Percentiles rank a stretch among this genome's conserved stretches.
Conservation (phyloP, 371 early-diverging fungal species). For the Mucor irregularis region DNA sequence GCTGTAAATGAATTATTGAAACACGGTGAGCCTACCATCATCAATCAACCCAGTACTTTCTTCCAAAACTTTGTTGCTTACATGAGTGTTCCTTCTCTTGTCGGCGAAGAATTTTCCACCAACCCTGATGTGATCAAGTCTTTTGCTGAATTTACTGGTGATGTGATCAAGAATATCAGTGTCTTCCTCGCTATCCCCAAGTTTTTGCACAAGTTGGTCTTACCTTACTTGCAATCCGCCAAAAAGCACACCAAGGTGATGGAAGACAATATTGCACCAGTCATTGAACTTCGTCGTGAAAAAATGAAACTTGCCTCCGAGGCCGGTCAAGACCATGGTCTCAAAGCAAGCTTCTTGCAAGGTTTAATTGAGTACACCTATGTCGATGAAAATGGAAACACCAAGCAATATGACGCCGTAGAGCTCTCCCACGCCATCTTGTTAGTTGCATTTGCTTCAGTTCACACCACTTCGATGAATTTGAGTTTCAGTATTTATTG, state of each 20-base stretch:
- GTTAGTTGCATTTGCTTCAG: conserved; percentile 42
- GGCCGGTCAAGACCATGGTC: conserved; percentile 2
- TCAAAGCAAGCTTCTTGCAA: conserved; percentile 24
- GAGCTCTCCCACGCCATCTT: conserved; percentile 26
- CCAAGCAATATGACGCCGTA: conserved; percentile 1
- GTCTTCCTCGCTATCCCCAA: conserved; percentile 23
- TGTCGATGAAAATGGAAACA: conserved; percentile 15
- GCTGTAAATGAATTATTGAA: conserved; percentile 17
- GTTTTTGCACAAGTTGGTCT: conserved; percentile 21
- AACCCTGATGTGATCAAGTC: conserved; percentile 30
- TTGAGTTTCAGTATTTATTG: conserved; percentile 29
- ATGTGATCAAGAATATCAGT: conserved; percentile 30
- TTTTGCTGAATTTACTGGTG: conserved; percentile 40
- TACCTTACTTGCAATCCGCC: conserved; percentile 29
- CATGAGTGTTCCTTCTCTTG: conserved; percentile 39
- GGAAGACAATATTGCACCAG: conserved; percentile 24
- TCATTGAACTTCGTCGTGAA: conserved; percentile 20
- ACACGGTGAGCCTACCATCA: conserved; percentile 1
- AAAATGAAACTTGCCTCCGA: conserved; percentile 5
- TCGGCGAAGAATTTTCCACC: conserved; percentile 29
- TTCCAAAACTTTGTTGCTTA: conserved; percentile 39
- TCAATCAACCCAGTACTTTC: conserved; percentile 19
- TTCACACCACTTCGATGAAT: conserved; percentile 37
- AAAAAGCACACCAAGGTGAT: conserved; percentile 19
- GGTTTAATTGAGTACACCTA: conserved; percentile 24